Conservation (phyloP, 805 yeast species). For the Kazachstania africana region DNA sequence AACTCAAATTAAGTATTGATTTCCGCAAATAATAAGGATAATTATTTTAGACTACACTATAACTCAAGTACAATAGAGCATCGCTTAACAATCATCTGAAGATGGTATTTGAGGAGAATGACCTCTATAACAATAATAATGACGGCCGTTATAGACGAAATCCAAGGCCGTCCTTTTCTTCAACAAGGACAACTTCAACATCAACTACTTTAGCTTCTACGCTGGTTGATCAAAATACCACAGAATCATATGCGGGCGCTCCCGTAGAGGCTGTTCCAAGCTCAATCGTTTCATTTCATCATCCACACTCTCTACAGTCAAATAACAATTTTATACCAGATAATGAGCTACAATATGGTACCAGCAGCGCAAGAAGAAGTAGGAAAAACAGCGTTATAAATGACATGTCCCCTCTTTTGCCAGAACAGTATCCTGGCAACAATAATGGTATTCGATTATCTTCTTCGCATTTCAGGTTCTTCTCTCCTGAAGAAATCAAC, state of each 20-base stretch:
- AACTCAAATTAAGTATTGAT: too few species aligned
- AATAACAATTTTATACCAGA: slow-evolving; percentile 12
- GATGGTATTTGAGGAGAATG: not conserved
- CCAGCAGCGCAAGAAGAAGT: slow-evolving; percentile 3
- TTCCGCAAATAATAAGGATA: too few species aligned
- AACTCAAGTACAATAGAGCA: too few species aligned
- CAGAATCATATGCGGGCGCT: slow-evolving; percentile 70
- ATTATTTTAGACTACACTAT: too few species aligned
- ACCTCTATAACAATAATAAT: not conserved
- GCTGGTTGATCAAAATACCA: slow-evolving; percentile 43
- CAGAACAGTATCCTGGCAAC: too few species aligned
- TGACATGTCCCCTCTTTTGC: slow-evolving; percentile 18
- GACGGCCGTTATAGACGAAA: not conserved
- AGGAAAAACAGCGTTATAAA: too few species aligned
- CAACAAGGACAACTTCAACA: slow-evolving; percentile 25
- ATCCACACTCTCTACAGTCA: slow-evolving; percentile 42
- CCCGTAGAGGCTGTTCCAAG: slow-evolving; percentile 68
- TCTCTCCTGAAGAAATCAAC: slow-evolving; percentile 72
- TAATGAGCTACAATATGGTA: slow-evolving; percentile 16
- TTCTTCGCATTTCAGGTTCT: slow-evolving; percentile 54
- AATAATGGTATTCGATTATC: slow-evolving; percentile 28
- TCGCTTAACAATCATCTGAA: too few species aligned
- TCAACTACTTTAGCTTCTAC: slow-evolving; percentile 19
- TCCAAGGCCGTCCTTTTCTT: slow-evolving; percentile 19
- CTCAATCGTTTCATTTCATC: slow-evolving; percentile 67